Conservation (phyloP, 2,329 filamentous ascomycete species). For the Fusarium heterosporum region DNA sequence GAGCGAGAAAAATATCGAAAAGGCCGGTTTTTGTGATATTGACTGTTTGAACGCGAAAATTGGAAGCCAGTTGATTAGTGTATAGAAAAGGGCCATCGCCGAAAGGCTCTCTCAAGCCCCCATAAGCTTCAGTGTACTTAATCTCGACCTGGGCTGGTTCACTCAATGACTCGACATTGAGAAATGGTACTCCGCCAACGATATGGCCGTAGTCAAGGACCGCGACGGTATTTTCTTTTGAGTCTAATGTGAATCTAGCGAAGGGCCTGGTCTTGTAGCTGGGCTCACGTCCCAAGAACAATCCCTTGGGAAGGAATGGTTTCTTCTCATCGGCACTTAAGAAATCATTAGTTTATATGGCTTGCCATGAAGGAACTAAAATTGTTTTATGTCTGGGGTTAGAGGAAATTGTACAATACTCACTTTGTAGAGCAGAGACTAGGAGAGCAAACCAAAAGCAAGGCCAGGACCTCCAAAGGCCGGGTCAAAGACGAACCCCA, state of each 20-base stretch:
- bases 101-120: not conserved
- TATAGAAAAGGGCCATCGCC: slow-evolving; percentile 10
- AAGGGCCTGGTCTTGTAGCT: not conserved
- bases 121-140: slow-evolving; percentile 1
- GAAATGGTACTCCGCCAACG: slow-evolving; percentile 5
- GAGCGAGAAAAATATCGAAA: slow-evolving; percentile 5
- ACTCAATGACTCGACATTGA: not conserved
- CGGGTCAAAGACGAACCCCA: too few relatives aligned
- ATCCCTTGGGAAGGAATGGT: not conserved
- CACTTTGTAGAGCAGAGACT: too few relatives aligned
- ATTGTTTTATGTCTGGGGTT: too few relatives aligned
- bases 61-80: slow-evolving; percentile 4
- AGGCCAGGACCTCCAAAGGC: too few relatives aligned
- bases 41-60: slow-evolving; percentile 15
- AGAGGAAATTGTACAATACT: too few relatives aligned
- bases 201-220: slow-evolving; percentile 9
- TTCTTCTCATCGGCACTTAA: not conserved
- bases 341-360: too few relatives aligned
- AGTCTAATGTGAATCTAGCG: slow-evolving; percentile 4
- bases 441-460: too few relatives aligned
- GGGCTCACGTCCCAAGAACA: rapidly evolving
- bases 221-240: not conserved
- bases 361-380: too few relatives aligned
- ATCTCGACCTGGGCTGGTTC: slow-evolving; percentile 4
- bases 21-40: slow-evolving; percentile 10